Conservation (phyloP, 441 rosid species). For the Gossypium trilobum region DNA sequence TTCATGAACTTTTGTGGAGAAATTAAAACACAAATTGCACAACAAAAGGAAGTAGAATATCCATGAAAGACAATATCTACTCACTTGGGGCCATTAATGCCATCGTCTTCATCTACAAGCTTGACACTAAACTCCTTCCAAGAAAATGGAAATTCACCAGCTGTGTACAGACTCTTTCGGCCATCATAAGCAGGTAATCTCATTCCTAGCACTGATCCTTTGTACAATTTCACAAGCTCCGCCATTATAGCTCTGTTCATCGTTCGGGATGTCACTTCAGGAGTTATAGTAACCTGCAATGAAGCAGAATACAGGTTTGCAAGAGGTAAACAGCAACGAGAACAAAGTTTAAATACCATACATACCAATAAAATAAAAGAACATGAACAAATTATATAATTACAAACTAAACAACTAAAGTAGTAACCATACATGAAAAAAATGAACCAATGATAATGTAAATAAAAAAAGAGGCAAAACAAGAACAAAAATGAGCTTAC, state of each 20-base stretch:
- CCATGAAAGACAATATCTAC: constrained; percentile 19
- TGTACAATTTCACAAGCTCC: constrained; percentile 71
- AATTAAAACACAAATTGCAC: no score
- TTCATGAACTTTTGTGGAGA: background rate
- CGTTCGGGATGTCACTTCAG: constrained; percentile 77
- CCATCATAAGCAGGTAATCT: constrained; percentile 97
- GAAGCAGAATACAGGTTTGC: constrained; percentile 22
- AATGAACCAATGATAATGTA: constrained; percentile 10
- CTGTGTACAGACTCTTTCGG: constrained; percentile 85
- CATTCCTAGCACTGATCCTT: constrained; percentile 78
- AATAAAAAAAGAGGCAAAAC: constrained; percentile 7
- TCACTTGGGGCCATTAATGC: constrained; percentile 74
- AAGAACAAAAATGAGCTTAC: constrained; percentile 37
- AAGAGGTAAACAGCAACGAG: constrained; percentile 46
- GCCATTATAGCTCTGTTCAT: constrained; percentile 87
- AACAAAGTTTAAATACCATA: constrained; percentile 34
- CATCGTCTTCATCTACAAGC: constrained; percentile 72
- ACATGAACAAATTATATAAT: constrained; percentile 12
- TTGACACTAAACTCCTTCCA: constrained; percentile 79
- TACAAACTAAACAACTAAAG: background rate
- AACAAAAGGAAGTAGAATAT: background rate
- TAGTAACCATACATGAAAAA: background rate
- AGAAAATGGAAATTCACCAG: constrained; percentile 84
- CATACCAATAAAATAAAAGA: constrained; percentile 26
- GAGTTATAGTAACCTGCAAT: constrained; percentile 85